Percentiles rank a stretch among this genome's conserved stretches.
Conservation (phyloP, 2,329 filamentous ascomycete species). For the Madurella fahalii region DNA sequence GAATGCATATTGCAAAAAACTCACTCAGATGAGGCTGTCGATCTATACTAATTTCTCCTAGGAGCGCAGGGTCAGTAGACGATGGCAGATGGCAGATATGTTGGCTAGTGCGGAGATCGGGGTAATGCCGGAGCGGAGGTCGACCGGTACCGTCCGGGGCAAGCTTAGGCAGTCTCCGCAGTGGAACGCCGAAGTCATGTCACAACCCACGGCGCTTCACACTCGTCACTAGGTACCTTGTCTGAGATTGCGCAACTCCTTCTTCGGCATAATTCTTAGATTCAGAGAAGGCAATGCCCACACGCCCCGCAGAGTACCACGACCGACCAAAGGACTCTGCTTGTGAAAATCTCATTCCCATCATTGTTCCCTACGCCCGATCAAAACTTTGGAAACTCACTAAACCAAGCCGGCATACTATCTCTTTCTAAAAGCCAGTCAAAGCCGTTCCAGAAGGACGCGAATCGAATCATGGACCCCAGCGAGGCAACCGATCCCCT, state of each 20-base stretch:
- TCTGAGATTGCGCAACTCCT: neutral
- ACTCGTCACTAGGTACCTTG: neutral
- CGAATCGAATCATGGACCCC: constrained; percentile 29
- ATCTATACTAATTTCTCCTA: too few species aligned
- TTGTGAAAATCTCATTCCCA: neutral
- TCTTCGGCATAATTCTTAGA: neutral
- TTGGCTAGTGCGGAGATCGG: neutral
- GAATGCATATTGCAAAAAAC: too few species aligned
- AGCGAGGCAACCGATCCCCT: constrained; percentile 32
- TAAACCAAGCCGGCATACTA: neutral
- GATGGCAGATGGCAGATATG: neutral
- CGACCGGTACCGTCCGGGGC: neutral
- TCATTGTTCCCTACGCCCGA: neutral
- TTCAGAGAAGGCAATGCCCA: too few species aligned
- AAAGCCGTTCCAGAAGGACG: neutral
- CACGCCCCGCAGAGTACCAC: neutral
- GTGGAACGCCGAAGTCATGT: neutral
- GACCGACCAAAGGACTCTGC: neutral
- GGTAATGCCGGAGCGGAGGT: constrained; percentile 8
- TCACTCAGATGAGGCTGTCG: too few species aligned
- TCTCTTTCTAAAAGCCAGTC: neutral
- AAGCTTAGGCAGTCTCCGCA: constrained; percentile 5
- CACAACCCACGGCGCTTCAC: neutral
- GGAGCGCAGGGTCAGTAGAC: neutral
- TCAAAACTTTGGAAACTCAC: neutral